Evolutionary conservation across 202 grass and related monocot species (phyloP), one percentile per base, ranked within the genome.

Genomic region (Panicum hallii): DNA sequence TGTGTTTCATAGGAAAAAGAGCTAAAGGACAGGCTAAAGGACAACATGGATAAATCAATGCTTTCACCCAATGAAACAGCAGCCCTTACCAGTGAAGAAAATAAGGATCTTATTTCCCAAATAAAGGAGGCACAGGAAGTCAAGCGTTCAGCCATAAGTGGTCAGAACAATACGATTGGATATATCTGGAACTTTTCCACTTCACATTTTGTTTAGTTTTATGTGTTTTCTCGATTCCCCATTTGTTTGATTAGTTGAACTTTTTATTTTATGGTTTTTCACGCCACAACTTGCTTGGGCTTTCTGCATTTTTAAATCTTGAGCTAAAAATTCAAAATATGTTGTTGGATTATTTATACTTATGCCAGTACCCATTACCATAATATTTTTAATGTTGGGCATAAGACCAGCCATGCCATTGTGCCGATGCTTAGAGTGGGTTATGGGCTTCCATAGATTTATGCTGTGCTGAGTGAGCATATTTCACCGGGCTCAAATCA

Each of bases 21-120:
- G 46, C 85, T 95, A 50, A 98, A 95, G 50, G 85, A 95, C 82
- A 90, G 80, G 44, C 65, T 95, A 71, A 98, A 85, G 67, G 79
- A 81, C 76, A 79, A 85, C 67, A 86, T 89, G 42, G 80, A 84
- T 13, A 90, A 85, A 85, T 13, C 64, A 65, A 83, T 66, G 57
- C 78, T 95, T 50, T 63, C 78, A 48, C 38, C 73, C 74, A 84
- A 65, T 82, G 88, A 82, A 63, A 83, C 60, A 89, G 79, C 38
- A 74, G 30, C 46, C 64, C 53, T 86, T 68, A 82, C 43, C 14
- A 50, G 81, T 80, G 85, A 85, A 79, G 93, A 92, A 84, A 88
- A 92, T 74, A 83, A 88, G 60, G 75, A 90, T 86, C 79, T 87
- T 43, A 76, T 95, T 79, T 85, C 91, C 70, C 84, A 92, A 87